Percentiles rank a stretch among this genome's conserved stretches.
Conservation (phyloP, 163 green algal species). For the Trebouxiophyceae sp. region DNA sequence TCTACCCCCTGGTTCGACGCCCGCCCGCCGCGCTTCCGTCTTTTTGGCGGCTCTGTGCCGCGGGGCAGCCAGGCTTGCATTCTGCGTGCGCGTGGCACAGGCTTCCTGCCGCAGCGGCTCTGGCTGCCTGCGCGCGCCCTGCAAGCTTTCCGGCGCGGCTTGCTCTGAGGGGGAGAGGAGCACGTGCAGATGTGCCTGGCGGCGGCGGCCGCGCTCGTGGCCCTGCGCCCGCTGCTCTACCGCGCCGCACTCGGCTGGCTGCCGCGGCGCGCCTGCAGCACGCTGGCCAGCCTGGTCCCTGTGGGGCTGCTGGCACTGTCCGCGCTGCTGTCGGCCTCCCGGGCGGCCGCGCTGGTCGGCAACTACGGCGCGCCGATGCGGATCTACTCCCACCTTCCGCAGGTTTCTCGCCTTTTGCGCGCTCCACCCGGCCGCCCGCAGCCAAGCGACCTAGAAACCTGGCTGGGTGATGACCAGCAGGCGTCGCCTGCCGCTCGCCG, state of each 20-base stretch:
- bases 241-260: neutral
- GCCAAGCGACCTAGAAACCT: too few relatives aligned
- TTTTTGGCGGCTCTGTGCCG: too few relatives aligned
- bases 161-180: too few relatives aligned
- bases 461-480: too few relatives aligned
- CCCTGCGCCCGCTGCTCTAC: neutral
- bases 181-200: slow-evolving; percentile 47
- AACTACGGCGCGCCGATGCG: slow-evolving; percentile 64
- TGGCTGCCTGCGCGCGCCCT: too few relatives aligned
- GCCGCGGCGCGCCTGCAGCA: neutral
- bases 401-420: too few relatives aligned
- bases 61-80: too few relatives aligned
- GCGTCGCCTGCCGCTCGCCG: too few relatives aligned
- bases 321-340: slow-evolving; percentile 29
- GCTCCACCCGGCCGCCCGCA: too few relatives aligned
- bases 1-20: slow-evolving; percentile 60
- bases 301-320: slow-evolving; percentile 26
- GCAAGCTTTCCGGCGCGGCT: too few relatives aligned
- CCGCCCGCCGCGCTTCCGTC: neutral
- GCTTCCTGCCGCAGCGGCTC: too few relatives aligned
- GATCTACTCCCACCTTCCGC: slow-evolving; percentile 38
- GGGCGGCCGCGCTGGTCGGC: slow-evolving; percentile 36
- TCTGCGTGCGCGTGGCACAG: too few relatives aligned
- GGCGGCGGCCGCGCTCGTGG: slow-evolving; percentile 30
- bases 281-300: slow-evolving; percentile 9